Percentiles rank a stretch among this genome's conserved stretches.
phyloP scores from a whole-genome alignment of 164 flowering plant species.

The Echeveria elegans region DNA sequence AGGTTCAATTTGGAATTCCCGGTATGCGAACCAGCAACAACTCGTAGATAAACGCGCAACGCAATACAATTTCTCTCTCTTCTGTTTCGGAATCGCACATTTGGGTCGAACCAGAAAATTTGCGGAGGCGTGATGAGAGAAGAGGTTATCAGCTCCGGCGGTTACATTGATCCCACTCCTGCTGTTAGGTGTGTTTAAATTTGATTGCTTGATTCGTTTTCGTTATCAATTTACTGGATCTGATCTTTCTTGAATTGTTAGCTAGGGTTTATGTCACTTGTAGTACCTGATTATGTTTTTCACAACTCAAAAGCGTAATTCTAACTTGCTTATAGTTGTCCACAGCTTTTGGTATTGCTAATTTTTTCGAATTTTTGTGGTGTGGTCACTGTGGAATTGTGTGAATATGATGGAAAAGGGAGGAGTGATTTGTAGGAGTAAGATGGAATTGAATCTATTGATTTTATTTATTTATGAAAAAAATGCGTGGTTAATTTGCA shows the following conservation, averaged over 20 bases:
- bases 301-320: neutral
- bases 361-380: neutral
- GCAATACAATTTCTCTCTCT: neutral
- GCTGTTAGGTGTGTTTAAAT: constrained; percentile 41
- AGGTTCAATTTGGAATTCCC: neutral
- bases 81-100: neutral
- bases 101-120: neutral
- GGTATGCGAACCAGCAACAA: neutral
- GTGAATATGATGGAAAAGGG: neutral
- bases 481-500: constrained; percentile 21
- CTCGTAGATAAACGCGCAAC: neutral
- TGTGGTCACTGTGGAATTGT: neutral
- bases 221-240: neutral
- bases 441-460: neutral
- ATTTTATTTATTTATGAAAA: too few species aligned
- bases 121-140: constrained; percentile 35
- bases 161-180: constrained; percentile 38
- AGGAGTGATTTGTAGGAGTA: too few species aligned
- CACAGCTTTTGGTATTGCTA: neutral
- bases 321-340: too few species aligned
- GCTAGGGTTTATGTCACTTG: constrained; percentile 12
- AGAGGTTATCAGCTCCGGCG: constrained; percentile 57
- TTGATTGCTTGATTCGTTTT: neutral
- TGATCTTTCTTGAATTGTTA: neutral
- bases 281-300: neutral